phyloP scores from a whole-genome alignment of 306 rosid genomes.

The Trifolium repens region DNA sequence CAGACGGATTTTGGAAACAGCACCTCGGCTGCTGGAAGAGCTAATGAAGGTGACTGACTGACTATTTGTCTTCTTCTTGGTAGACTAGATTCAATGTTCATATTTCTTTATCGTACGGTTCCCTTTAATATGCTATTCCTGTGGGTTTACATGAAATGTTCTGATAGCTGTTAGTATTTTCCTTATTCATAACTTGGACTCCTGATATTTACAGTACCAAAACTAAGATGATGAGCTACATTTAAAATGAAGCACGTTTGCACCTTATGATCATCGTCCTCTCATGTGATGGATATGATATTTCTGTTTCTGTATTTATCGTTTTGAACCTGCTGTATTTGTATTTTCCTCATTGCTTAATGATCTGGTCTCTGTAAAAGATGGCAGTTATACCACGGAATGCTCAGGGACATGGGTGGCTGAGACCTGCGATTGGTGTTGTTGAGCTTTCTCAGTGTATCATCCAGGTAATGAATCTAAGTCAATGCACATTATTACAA shows the following conservation, averaged over 20 bases:
- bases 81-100: constrained; percentile 29
- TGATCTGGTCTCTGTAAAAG: constrained; percentile 51
- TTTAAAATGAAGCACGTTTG: constrained; percentile 27
- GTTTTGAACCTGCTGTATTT: constrained; percentile 32
- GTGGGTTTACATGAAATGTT: not conserved
- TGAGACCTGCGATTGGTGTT: constrained; percentile 97
- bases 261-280: constrained; percentile 22
- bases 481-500: not conserved
- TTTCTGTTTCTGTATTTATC: constrained; percentile 31
- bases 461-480: constrained; percentile 74
- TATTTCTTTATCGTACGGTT: constrained; percentile 29
- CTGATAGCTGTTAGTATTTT: constrained; percentile 9
- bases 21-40: constrained; percentile 98
- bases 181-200: constrained; percentile 7
- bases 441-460: constrained; percentile 94
- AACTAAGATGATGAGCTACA: constrained; percentile 30
- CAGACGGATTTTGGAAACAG: constrained; percentile 83
- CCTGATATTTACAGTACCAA: constrained; percentile 10
- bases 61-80: constrained; percentile 39
- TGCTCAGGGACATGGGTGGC: constrained; percentile 98
- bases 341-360: constrained; percentile 34
- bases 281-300: constrained; percentile 22
- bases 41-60: constrained; percentile 78
- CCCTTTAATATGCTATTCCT: constrained; percentile 18
- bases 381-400: constrained; percentile 96